Percentiles rank a stretch among this genome's conserved stretches.
phyloP scores from a whole-genome alignment of 2,329 filamentous ascomycete species.

The Sclerotinia borealis region DNA sequence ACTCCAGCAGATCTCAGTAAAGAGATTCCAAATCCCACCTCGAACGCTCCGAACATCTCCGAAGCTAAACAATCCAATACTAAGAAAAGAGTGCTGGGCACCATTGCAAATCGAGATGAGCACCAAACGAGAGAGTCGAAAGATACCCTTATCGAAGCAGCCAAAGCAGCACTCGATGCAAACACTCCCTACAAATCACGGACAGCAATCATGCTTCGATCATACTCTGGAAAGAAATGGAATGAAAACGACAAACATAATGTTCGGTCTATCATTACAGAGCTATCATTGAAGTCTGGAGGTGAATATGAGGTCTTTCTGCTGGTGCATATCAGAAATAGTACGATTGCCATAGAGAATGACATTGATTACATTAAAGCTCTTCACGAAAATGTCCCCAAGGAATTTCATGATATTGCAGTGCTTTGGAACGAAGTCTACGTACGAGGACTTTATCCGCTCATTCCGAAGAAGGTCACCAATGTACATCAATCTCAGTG shows the following conservation, averaged over 20 bases:
- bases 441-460: conserved; percentile 72
- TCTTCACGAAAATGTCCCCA: conserved; percentile 57
- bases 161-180: neutral
- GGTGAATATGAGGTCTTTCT: conserved; percentile 78
- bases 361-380: conserved; percentile 52
- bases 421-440: conserved; percentile 69
- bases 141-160: neutral
- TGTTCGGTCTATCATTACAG: conserved; percentile 72
- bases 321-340: conserved; percentile 70
- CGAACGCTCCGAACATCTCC: neutral
- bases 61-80: neutral
- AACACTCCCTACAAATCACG: conserved; percentile 35
- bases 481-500: conserved; percentile 31
- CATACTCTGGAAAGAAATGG: conserved; percentile 69
- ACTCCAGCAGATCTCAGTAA: neutral
- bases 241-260: conserved; percentile 73
- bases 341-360: conserved; percentile 51
- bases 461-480: conserved; percentile 49
- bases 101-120: neutral
- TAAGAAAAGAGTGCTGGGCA: neutral
- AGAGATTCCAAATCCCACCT: neutral
- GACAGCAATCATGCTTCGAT: conserved; percentile 69
- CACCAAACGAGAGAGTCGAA: neutral
- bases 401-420: conserved; percentile 64
- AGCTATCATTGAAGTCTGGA: conserved; percentile 68